Conservation (phyloP, 2,329 filamentous ascomycete species). For the Neurospora crassa region DNA sequence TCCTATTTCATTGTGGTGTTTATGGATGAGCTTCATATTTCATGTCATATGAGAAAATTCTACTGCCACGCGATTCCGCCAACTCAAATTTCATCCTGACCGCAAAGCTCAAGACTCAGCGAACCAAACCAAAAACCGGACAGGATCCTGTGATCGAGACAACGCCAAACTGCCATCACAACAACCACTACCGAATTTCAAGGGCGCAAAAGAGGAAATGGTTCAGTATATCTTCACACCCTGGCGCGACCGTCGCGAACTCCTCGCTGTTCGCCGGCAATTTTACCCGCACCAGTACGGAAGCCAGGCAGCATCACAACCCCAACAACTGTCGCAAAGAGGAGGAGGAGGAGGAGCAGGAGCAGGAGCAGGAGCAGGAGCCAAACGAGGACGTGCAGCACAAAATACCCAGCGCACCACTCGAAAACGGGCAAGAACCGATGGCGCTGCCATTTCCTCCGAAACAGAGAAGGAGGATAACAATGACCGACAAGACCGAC, state of each 20-base stretch:
- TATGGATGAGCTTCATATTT: neutral
- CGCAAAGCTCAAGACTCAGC: neutral
- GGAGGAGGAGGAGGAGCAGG: conserved; percentile 2
- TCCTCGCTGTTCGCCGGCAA: conserved; percentile 54
- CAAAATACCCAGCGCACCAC: neutral
- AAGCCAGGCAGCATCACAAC: neutral
- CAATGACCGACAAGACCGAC: no score
- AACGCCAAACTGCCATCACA: neutral
- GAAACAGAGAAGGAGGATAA: no score
- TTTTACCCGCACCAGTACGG: conserved; percentile 42
- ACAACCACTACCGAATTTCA: neutral
- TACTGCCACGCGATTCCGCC: neutral
- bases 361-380: conserved; percentile 4
- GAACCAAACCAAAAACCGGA: neutral
- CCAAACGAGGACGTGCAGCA: neutral
- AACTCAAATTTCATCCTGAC: neutral
- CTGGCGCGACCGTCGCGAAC: conserved; percentile 58
- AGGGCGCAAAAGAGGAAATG: conserved; percentile 31
- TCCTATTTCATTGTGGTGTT: neutral
- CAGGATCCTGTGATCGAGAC: neutral
- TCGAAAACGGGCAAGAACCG: neutral
- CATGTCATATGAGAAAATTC: neutral
- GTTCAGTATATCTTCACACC: conserved; percentile 65
- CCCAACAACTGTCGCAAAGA: neutral
- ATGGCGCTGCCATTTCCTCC: neutral